These are phyloP conservation scores for Massarina eburnea DNA, from an alignment of 2,329 filamentous ascomycete species.

Conservation along the genomic window DNA sequence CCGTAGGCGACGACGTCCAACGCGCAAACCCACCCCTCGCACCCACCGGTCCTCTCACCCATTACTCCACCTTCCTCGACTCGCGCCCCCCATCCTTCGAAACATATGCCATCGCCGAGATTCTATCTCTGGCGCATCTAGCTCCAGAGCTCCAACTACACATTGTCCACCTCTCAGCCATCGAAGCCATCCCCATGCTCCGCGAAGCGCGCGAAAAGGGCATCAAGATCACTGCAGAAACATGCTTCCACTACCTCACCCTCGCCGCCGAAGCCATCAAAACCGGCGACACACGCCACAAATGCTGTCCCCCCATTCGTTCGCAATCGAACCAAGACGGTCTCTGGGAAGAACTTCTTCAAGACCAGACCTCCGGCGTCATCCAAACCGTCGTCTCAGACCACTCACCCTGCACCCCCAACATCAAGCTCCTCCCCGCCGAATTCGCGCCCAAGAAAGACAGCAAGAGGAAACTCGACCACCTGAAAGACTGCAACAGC, in stretches of 20 bases:
- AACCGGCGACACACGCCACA: slow-evolving; percentile 86
- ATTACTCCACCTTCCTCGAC: slow-evolving; percentile 88
- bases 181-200: slow-evolving; percentile 81
- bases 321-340: slow-evolving; percentile 77
- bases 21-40: slow-evolving; percentile 67
- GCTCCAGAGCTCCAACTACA: slow-evolving; percentile 85
- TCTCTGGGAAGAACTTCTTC: slow-evolving; percentile 77
- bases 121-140: slow-evolving; percentile 75
- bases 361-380: slow-evolving; percentile 64
- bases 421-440: slow-evolving; percentile 82
- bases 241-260: slow-evolving; percentile 92
- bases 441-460: slow-evolving; percentile 59
- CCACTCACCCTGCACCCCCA: slow-evolving; percentile 93
- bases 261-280: slow-evolving; percentile 79
- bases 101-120: slow-evolving; percentile 85
- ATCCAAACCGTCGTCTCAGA: slow-evolving; percentile 92
- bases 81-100: slow-evolving; percentile 89
- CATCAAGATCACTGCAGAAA: slow-evolving; percentile 88
- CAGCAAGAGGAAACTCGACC: slow-evolving; percentile 30
- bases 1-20: slow-evolving; percentile 76
- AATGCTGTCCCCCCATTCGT: slow-evolving; percentile 92
- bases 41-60: slow-evolving; percentile 70
- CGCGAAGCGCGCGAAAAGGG: slow-evolving; percentile 71
- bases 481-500: slow-evolving; percentile 41
- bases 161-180: slow-evolving; percentile 91